phyloP scores from a whole-genome alignment of 306 rosid species.

The Quercus mongolica region DNA sequence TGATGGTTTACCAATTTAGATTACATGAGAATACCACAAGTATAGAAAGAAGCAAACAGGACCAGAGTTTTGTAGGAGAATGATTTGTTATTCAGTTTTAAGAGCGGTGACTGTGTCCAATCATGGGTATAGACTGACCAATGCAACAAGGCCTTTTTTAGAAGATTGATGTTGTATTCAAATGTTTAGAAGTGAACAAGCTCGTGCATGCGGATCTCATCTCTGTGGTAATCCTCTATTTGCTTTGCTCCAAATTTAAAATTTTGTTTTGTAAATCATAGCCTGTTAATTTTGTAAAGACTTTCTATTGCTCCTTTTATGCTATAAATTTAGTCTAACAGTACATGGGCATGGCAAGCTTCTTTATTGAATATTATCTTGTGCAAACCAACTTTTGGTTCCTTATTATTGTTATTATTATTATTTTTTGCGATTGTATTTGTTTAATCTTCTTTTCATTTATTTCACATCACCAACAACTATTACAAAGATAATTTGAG shows the following conservation, averaged over 20 bases:
- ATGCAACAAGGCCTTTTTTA: constrained; percentile 16
- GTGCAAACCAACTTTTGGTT: not conserved
- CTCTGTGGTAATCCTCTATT: not conserved
- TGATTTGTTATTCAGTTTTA: constrained; percentile 12
- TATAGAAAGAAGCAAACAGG: constrained; percentile 23
- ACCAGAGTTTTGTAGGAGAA: constrained; percentile 4
- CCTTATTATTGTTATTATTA: not conserved
- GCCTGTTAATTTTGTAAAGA: not conserved
- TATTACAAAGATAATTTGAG: not conserved
- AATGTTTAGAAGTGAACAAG: constrained; percentile 12
- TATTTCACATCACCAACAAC: not conserved
- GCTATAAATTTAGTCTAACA: not conserved
- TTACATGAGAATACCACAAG: not conserved
- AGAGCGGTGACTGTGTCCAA: constrained; percentile 2
- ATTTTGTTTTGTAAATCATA: not conserved
- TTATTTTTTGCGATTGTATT: not conserved
- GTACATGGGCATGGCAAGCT: not conserved
- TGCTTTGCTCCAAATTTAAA: not conserved
- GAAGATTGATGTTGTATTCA: constrained; percentile 12
- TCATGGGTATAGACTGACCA: constrained; percentile 5
- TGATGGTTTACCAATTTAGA: constrained; percentile 39
- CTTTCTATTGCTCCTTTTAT: not conserved
- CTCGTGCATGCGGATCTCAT: constrained; percentile 1
- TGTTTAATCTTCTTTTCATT: not conserved
- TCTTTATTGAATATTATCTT: not conserved